These are phyloP conservation scores for Ophiosphaerella herpotricha DNA, from an alignment of 2,329 filamentous ascomycete genomes.

Conservation along the genomic window DNA sequence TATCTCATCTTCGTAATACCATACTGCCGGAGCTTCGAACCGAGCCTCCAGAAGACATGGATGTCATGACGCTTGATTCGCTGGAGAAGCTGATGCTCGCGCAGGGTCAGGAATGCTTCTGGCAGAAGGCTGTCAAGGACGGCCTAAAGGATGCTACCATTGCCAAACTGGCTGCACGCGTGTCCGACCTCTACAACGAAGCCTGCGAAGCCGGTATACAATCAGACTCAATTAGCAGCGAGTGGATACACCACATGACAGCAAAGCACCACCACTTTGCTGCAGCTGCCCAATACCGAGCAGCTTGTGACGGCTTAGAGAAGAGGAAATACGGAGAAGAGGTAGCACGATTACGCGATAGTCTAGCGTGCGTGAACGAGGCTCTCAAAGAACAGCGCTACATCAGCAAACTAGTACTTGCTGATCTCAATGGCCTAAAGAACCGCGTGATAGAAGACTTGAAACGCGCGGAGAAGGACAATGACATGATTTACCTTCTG, in stretches of 20 bases:
- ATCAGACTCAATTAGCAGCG: slow-evolving; percentile 85
- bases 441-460: slow-evolving; percentile 82
- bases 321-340: slow-evolving; percentile 96
- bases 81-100: slow-evolving; percentile 83
- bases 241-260: slow-evolving; percentile 97
- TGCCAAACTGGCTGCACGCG: slow-evolving; percentile 85
- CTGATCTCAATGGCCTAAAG: slow-evolving; percentile 83
- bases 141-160: slow-evolving; percentile 90
- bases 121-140: slow-evolving; percentile 96
- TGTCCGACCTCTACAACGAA: slow-evolving; percentile 86
- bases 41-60: slow-evolving; percentile 93
- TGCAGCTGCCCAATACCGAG: slow-evolving; percentile 89
- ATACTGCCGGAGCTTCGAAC: slow-evolving; percentile 83
- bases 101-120: slow-evolving; percentile 96
- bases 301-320: slow-evolving; percentile 87
- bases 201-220: slow-evolving; percentile 86
- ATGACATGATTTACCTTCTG: slow-evolving; percentile 91
- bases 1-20: slow-evolving; percentile 74
- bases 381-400: slow-evolving; percentile 83
- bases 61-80: slow-evolving; percentile 81
- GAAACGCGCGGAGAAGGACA: slow-evolving; percentile 92
- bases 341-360: slow-evolving; percentile 82
- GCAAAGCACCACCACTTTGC: slow-evolving; percentile 98
- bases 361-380: slow-evolving; percentile 79
- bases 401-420: slow-evolving; percentile 78